A percentile compares a stretch with the other conserved stretches of the same genome.
Conservation (phyloP, 1,284 basidiomycete genomes). For the Trametes sp. region DNA sequence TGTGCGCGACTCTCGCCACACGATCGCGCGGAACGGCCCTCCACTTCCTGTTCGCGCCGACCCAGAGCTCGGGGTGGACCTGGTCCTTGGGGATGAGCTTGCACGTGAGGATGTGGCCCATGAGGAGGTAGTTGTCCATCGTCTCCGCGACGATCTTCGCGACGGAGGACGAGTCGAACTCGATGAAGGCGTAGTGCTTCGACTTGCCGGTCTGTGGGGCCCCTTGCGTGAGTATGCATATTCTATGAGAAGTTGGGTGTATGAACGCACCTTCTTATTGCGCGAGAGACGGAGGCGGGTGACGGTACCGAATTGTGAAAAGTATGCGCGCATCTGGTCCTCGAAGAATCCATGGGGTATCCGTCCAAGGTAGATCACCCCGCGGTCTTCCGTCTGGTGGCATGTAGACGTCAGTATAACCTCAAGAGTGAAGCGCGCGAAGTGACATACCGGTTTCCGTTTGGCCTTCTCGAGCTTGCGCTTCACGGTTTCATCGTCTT, state of each 20-base stretch:
- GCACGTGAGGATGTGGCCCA: slow-evolving; percentile 93
- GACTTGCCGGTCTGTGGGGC: slow-evolving; percentile 84
- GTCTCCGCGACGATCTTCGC: slow-evolving; percentile 97
- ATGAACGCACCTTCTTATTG: slow-evolving; percentile 82
- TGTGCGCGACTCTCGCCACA: slow-evolving; percentile 76
- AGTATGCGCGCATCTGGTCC: slow-evolving; percentile 91
- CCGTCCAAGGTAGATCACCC: slow-evolving; percentile 91
- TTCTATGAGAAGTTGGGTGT: background rate
- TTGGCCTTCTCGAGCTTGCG: slow-evolving; percentile 86
- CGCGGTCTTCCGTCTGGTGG: slow-evolving; percentile 71
- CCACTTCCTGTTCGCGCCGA: slow-evolving; percentile 96
- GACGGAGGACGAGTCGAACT: slow-evolving; percentile 90
- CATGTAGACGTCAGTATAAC: background rate
- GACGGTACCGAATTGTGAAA: slow-evolving; percentile 94
- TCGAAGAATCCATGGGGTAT: slow-evolving; percentile 99
- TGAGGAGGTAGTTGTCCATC: slow-evolving; percentile 98
- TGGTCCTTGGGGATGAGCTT: slow-evolving; percentile 87
- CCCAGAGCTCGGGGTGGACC: slow-evolving; percentile 94
- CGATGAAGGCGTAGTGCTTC: slow-evolving; percentile 97
- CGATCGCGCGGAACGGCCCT: slow-evolving; percentile 78
- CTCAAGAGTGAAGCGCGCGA: background rate
- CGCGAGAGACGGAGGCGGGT: slow-evolving; percentile 90
- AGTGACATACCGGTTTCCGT: slow-evolving; percentile 77
- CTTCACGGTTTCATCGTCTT: slow-evolving; percentile 84
- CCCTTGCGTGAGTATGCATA: background rate